Evolutionary conservation across 169 alveolate species (phyloP).

Genomic region (Eimeria tenella): DNA sequence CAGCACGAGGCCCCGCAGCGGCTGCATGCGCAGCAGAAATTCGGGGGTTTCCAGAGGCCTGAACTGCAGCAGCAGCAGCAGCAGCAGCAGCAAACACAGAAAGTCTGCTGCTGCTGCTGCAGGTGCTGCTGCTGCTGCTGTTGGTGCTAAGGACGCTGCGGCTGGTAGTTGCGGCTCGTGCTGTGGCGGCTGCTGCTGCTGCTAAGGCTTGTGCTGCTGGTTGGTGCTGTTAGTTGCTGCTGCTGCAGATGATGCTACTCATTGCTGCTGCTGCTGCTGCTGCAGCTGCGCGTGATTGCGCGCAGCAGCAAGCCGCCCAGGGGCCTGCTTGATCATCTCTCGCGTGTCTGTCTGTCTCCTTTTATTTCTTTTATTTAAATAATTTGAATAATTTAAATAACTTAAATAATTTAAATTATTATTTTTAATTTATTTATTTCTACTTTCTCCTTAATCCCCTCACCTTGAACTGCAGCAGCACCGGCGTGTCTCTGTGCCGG

Average conservation of each 20-base stretch:
- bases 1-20: neutral
- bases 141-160: neutral
- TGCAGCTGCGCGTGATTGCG: no score
- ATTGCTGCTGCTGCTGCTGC: no score
- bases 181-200: no score
- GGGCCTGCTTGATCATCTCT: no score
- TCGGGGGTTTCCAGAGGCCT: conserved; percentile 1
- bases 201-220: no score
- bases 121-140: neutral
- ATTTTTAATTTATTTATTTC: no score
- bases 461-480: conserved; percentile 50
- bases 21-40: conserved; percentile 45
- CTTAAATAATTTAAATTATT: no score
- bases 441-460: neutral
- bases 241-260: neutral
- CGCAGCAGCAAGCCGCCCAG: no score
- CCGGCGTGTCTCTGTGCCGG: neutral
- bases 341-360: no score
- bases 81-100: neutral
- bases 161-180: neutral
- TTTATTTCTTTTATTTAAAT: no score
- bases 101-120: neutral
- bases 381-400: no score
- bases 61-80: neutral
- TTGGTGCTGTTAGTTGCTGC: neutral